A percentile compares a stretch with the other conserved stretches of the same genome.
Conservation (phyloP, 106 monocot genomes). For the Alisma plantagoaquatica region DNA sequence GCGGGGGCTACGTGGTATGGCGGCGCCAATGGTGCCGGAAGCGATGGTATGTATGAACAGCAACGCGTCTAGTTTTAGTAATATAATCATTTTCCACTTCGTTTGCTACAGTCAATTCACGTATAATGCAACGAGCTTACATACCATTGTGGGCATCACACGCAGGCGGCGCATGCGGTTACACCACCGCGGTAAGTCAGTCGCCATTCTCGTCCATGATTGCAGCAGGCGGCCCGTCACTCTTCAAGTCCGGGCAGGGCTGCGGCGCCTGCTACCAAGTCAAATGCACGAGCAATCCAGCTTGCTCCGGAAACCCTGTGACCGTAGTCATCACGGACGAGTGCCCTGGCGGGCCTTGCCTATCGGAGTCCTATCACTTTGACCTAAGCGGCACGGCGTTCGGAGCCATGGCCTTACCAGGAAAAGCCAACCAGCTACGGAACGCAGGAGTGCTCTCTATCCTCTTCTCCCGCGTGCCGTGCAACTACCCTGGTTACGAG, state of each 20-base stretch:
- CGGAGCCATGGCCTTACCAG: constrained; percentile 49
- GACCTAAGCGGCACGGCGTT: constrained; percentile 68
- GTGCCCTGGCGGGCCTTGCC: too few relatives aligned
- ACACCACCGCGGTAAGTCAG: constrained; percentile 31
- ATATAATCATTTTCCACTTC: too few relatives aligned
- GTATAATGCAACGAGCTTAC: not conserved
- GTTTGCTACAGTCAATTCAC: not conserved
- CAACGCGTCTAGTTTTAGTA: not conserved
- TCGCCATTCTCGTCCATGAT: constrained; percentile 47
- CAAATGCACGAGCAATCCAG: constrained; percentile 34
- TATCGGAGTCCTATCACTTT: constrained; percentile 53
- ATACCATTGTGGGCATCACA: not conserved
- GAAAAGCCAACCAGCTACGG: constrained; percentile 36
- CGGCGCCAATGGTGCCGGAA: constrained; percentile 33
- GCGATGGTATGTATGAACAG: constrained; percentile 20
- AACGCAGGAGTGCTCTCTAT: constrained; percentile 23
- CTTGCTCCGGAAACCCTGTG: too few relatives aligned
- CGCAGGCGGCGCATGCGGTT: constrained; percentile 76
- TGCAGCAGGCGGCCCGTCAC: constrained; percentile 46
- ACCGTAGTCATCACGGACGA: too few relatives aligned
- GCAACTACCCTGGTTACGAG: constrained; percentile 34
- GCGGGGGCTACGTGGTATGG: constrained; percentile 67
- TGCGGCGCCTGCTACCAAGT: constrained; percentile 79
- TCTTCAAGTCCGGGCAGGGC: constrained; percentile 59
- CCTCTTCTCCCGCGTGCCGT: too few relatives aligned